Percentiles rank a stretch among this genome's conserved stretches.
Evolutionary conservation across 2,329 filamentous ascomycete genomes (phyloP).

Genomic region (Aspergillus versicolor): DNA sequence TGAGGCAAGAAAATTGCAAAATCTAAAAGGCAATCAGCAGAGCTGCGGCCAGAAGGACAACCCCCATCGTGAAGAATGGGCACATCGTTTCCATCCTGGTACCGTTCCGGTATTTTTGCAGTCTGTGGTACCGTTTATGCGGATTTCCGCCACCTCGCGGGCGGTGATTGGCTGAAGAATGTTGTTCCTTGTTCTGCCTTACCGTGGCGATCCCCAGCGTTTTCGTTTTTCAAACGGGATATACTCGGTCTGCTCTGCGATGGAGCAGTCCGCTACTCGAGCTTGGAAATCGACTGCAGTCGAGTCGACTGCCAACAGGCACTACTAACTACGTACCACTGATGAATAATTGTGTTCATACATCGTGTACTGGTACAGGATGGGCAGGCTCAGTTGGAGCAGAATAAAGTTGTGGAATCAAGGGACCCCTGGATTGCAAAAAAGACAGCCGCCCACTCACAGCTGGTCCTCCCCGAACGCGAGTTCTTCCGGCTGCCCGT

Average conservation of each 20-base stretch:
- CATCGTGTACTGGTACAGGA: no score
- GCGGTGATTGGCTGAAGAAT: not conserved
- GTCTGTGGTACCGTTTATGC: not conserved
- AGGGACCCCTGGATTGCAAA: not conserved
- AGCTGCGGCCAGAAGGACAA: slow-evolving; percentile 5
- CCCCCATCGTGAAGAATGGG: slow-evolving; percentile 10
- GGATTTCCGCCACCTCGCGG: not conserved
- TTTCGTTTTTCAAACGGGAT: not conserved
- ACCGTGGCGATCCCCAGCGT: slow-evolving; percentile 1
- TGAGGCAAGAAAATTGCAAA: slow-evolving; percentile 8
- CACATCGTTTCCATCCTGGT: not conserved
- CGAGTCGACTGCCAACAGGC: no score
- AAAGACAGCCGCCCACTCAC: not conserved
- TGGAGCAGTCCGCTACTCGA: not conserved
- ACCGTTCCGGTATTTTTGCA: not conserved
- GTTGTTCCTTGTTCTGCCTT: slow-evolving; percentile 12
- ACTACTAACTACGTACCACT: no score
- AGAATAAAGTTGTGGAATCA: not conserved
- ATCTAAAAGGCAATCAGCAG: slow-evolving; percentile 6
- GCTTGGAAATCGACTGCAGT: no score
- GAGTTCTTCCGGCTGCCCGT: slow-evolving; percentile 5
- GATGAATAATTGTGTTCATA: no score
- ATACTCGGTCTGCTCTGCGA: not conserved
- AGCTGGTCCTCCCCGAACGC: slow-evolving; percentile 7
- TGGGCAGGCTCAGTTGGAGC: no score